A percentile compares a stretch with the other conserved stretches of the same genome.
Evolutionary conservation across 2,329 filamentous ascomycete genomes (phyloP).

Genomic region (Blumeria hordei): DNA sequence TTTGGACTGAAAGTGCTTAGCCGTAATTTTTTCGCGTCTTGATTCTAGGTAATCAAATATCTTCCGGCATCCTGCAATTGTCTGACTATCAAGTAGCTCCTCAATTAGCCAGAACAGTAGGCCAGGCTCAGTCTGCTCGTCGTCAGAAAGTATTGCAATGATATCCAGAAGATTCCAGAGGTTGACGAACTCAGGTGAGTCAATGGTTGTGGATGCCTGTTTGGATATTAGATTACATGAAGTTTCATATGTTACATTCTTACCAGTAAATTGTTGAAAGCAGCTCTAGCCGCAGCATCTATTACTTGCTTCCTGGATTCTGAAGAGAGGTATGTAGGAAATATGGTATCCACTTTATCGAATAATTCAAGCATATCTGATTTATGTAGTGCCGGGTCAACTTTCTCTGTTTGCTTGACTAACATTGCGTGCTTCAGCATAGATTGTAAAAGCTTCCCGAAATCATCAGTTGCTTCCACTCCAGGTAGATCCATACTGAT

Average conservation of each 20-base stretch:
- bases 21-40: constrained; percentile 65
- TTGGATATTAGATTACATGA: constrained; percentile 14
- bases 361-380: constrained; percentile 32
- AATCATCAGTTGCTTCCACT: constrained; percentile 27
- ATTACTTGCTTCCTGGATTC: constrained; percentile 28
- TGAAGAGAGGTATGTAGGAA: constrained; percentile 8
- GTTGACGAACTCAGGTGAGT: constrained; percentile 52
- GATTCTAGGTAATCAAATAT: constrained; percentile 94
- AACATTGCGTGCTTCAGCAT: constrained; percentile 33
- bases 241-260: constrained; percentile 16
- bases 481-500: constrained; percentile 22
- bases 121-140: constrained; percentile 51
- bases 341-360: constrained; percentile 20
- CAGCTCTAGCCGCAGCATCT: constrained; percentile 60
- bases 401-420: constrained; percentile 31
- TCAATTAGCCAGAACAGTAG: constrained; percentile 80
- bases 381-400: constrained; percentile 56
- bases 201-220: constrained; percentile 51
- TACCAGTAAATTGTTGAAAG: constrained; percentile 61
- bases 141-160: constrained; percentile 67
- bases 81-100: constrained; percentile 87
- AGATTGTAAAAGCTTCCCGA: constrained; percentile 27
- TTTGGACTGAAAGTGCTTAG: constrained; percentile 59
- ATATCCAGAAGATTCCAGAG: constrained; percentile 92
- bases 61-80: constrained; percentile 68